Evolutionary conservation across 2,329 filamentous ascomycete genomes (phyloP), one percentile per base, ranked within the genome.

Genomic region (Aspergillus cejpii): DNA sequence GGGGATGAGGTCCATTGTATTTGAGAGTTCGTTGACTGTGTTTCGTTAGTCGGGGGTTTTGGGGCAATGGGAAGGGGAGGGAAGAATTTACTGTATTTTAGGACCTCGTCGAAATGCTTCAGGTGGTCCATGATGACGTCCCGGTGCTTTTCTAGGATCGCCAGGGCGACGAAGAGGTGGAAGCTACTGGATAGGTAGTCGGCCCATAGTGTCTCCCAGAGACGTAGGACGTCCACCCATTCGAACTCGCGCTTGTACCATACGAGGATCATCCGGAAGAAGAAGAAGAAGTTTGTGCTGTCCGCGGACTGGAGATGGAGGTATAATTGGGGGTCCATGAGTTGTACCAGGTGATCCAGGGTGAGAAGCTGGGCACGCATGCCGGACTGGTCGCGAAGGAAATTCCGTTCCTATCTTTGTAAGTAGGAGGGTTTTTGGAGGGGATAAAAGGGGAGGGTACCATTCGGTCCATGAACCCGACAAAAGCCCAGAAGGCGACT

Each of bases 251-350:
- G 84, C 74, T 98, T 98, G 68, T 92, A 98, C 92, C 92, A 98
- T 7, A 98, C 92, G 1, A 98, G 76, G 26, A 98, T 76, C 92
- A 97, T 97, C 48, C 92, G 86, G 79, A 97, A 98, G 74, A 98
- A 97, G 74, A 98, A 98, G 70, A 98, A 98, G 69, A 98, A 98
- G 66, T 98, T 98, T 19, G 92, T 98, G 60, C 86, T 94, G 59
- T 98, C 94, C 15, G 90, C 87, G 12, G 79, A 83, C 65, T 94
- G 81, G 0, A 98, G 79, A 58, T 98, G 92, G 1, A 86, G 76
- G 68, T 96, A 97, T 6, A 98, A 80, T 62, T 89, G 86, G 0
- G 94, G 92, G 55, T 98, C 92, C 81, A 98, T 90, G 45, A 98
- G 87, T 62, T 94, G 89, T 10, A 97, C 89, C 1, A 98, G 82